phyloP scores from a whole-genome alignment of 2,329 filamentous ascomycete genomes.

The Paracamarosporium sp. region DNA sequence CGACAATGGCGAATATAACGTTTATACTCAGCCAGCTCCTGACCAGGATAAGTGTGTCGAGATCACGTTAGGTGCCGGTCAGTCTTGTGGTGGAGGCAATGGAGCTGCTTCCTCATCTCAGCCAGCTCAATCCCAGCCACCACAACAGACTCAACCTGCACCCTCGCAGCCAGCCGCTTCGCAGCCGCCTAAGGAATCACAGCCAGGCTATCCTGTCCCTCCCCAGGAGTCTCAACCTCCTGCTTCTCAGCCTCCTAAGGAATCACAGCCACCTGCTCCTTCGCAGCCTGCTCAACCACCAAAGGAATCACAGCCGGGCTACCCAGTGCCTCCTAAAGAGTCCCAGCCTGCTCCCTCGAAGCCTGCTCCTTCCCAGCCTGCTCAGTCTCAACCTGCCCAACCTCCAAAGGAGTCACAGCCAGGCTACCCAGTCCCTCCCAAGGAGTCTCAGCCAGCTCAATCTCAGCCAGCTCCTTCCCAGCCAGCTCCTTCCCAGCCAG shows the following conservation, averaged over 20 bases:
- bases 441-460: background rate
- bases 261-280: background rate
- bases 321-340: background rate
- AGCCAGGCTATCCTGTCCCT: too few relatives aligned
- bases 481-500: constrained; percentile 1
- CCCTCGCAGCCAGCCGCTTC: background rate
- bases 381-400: background rate
- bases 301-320: background rate
- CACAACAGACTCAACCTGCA: too few relatives aligned
- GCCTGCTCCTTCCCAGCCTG: background rate
- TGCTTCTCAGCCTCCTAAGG: background rate
- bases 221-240: background rate
- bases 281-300: too few relatives aligned
- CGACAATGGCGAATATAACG: constrained; percentile 61
- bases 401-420: background rate
- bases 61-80: constrained; percentile 50
- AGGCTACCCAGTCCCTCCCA: background rate
- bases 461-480: constrained; percentile 5
- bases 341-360: constrained; percentile 5
- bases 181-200: background rate
- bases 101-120: background rate
- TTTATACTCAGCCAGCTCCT: constrained; percentile 56
- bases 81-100: constrained; percentile 31
- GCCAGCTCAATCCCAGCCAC: constrained; percentile 8
- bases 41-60: constrained; percentile 58